Evolutionary conservation across 169 alveolate genomes (phyloP).

Genomic region (Theileria parva): DNA sequence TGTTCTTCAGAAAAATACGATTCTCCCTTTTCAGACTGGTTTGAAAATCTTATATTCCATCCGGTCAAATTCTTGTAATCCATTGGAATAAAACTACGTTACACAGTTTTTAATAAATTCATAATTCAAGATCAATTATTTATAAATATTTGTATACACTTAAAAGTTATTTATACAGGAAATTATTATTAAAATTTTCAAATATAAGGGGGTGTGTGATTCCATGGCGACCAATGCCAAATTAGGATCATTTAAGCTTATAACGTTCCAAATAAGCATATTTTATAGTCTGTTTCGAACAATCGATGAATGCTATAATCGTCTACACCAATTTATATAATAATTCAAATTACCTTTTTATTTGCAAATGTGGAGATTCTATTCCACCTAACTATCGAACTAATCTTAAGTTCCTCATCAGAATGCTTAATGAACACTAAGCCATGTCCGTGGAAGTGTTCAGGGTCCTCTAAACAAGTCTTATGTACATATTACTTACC

Average conservation of each 20-base stretch:
- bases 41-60: slow-evolving; percentile 62
- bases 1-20: slow-evolving; percentile 9
- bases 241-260: slow-evolving; percentile 5
- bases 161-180: neutral
- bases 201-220: slow-evolving; percentile 13
- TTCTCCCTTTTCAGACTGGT: slow-evolving; percentile 16
- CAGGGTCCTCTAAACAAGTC: slow-evolving; percentile 10
- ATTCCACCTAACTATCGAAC: slow-evolving; percentile 41
- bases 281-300: slow-evolving; percentile 24
- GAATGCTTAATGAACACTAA: slow-evolving; percentile 23
- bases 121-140: neutral
- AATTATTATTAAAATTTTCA: neutral
- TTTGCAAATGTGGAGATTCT: slow-evolving; percentile 30
- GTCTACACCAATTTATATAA: neutral
- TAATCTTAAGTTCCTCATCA: slow-evolving; percentile 15
- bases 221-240: neutral
- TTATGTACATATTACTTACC: neutral
- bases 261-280: slow-evolving; percentile 30
- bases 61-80: slow-evolving; percentile 46
- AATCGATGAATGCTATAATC: slow-evolving; percentile 47
- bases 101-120: neutral
- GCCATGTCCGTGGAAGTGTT: slow-evolving; percentile 39
- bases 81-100: slow-evolving; percentile 15
- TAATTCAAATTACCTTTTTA: slow-evolving; percentile 26
- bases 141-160: neutral